Evolutionary conservation across 2,329 filamentous ascomycete species (phyloP).

Genomic region (Ascomycota sp.): DNA sequence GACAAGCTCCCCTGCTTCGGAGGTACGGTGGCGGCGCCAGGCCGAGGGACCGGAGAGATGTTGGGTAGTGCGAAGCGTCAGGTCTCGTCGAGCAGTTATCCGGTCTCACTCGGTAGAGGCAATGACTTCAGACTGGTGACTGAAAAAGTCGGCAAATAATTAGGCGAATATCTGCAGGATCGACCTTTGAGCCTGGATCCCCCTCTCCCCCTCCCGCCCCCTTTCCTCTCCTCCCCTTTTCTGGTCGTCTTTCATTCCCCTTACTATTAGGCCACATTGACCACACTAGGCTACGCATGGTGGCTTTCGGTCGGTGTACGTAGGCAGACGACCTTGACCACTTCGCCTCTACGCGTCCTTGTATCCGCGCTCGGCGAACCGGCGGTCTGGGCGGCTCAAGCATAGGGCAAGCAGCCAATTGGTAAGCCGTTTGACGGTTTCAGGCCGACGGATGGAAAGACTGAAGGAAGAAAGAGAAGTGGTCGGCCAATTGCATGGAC

Average conservation of each 20-base stretch:
- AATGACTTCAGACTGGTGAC: too few species aligned
- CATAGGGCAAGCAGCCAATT: slow-evolving; percentile 3
- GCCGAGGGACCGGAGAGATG: slow-evolving; percentile 1
- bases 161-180: slow-evolving; percentile 2
- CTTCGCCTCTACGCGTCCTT: too few species aligned
- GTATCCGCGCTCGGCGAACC: slow-evolving; percentile 1
- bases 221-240: background rate
- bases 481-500: slow-evolving; percentile 2
- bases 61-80: background rate
- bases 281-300: too few species aligned
- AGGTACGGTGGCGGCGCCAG: background rate
- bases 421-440: too few species aligned
- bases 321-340: too few species aligned
- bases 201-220: background rate
- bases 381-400: slow-evolving; percentile 3
- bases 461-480: background rate
- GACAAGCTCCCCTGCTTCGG: background rate
- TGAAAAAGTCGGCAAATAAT: background rate
- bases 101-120: too few species aligned
- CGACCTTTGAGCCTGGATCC: background rate
- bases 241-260: too few species aligned
- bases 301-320: too few species aligned
- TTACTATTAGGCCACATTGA: too few species aligned
- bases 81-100: too few species aligned
- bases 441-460: too few species aligned